Evolutionary conservation across 2,329 filamentous ascomycete species (phyloP).

Genomic region (Aureobasidium sp.): DNA sequence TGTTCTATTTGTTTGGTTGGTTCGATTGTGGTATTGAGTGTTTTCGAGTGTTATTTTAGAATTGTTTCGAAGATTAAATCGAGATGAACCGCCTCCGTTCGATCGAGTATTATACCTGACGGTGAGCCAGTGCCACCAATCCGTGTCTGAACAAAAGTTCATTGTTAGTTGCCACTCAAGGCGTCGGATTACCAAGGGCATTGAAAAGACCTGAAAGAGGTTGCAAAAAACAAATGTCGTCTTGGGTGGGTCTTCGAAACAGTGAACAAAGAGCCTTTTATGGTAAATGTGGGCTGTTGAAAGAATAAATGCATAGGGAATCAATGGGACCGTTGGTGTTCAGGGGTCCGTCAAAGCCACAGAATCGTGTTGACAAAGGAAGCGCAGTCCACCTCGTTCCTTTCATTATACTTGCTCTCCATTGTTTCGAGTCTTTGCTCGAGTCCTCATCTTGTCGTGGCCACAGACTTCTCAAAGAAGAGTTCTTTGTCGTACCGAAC

Average conservation of each 20-base stretch:
- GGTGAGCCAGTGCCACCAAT: not conserved
- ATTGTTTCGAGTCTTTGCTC: too few species aligned
- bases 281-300: not conserved
- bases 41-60: not conserved
- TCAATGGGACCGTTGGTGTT: too few species aligned
- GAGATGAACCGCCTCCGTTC: too few species aligned
- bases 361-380: not conserved
- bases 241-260: not conserved
- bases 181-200: not conserved
- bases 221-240: not conserved
- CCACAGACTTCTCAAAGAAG: too few species aligned
- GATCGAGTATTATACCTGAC: not conserved
- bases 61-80: not conserved
- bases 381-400: not conserved
- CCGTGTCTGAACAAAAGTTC: not conserved
- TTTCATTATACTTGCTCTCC: not conserved
- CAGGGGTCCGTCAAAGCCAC: not conserved
- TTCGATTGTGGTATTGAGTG: not conserved
- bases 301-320: not conserved
- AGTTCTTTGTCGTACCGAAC: not conserved
- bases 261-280: not conserved
- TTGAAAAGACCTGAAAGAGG: not conserved
- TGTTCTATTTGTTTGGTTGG: not conserved
- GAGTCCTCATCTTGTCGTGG: not conserved
- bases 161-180: not conserved